phyloP scores from a whole-genome alignment of 208 protist species.

The Crithidia brevicula region DNA sequence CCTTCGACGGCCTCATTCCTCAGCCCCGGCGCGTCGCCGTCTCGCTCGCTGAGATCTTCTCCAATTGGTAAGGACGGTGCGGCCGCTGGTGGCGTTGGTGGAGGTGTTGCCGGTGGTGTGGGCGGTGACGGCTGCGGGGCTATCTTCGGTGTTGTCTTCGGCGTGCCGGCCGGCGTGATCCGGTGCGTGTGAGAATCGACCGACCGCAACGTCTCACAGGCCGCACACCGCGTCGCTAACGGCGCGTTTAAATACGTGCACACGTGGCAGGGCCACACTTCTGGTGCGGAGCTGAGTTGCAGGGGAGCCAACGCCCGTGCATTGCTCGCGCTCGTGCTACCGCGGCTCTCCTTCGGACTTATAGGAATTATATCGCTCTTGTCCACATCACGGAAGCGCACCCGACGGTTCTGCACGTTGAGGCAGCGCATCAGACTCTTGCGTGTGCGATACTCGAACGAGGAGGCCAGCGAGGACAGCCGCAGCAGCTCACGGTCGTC shows the following conservation, averaged over 20 bases:
- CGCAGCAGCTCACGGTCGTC: slow-evolving; percentile 62
- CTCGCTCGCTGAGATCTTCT: no score
- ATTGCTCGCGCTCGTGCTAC: slow-evolving; percentile 17
- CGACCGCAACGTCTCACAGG: slow-evolving; percentile 59
- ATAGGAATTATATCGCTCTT: slow-evolving; percentile 68
- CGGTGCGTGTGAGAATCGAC: slow-evolving; percentile 11
- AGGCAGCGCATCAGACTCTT: slow-evolving; percentile 79
- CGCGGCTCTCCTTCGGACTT: slow-evolving; percentile 51
- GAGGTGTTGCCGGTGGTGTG: background rate
- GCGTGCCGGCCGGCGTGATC: slow-evolving; percentile 3
- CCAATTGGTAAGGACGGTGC: background rate
- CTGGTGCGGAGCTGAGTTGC: slow-evolving; percentile 34
- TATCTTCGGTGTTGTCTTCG: slow-evolving; percentile 8
- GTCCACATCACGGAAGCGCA: slow-evolving; percentile 62
- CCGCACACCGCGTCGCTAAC: slow-evolving; percentile 47
- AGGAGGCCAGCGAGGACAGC: slow-evolving; percentile 54
- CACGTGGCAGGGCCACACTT: slow-evolving; percentile 76
- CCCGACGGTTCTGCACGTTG: slow-evolving; percentile 69
- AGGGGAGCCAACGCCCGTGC: slow-evolving; percentile 30
- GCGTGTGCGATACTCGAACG: slow-evolving; percentile 69
- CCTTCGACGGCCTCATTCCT: no score
- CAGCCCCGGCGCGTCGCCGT: no score
- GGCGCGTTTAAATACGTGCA: slow-evolving; percentile 80
- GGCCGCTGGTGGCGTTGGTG: background rate
- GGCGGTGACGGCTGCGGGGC: slow-evolving; percentile 1